A percentile compares a stretch with the other conserved stretches of the same genome.
These are phyloP conservation scores for Tylopilus sp. DNA, from an alignment of 1,284 basidiomycete species.

Conservation along the genomic window DNA sequence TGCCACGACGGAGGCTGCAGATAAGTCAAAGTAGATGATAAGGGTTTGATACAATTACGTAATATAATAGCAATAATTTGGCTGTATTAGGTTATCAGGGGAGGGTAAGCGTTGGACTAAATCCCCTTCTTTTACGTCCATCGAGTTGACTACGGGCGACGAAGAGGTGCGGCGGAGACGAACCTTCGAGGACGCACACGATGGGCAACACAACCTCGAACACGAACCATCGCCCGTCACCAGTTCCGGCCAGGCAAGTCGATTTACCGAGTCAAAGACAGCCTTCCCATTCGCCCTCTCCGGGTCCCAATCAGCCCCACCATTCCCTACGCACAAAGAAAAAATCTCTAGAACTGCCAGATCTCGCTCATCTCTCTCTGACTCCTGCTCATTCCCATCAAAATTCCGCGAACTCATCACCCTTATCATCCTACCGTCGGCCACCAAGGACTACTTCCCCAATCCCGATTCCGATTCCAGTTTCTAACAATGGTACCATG, in stretches of 20 bases:
- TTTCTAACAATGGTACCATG: constrained; percentile 47
- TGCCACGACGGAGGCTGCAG: too few species aligned
- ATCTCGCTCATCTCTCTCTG: constrained; percentile 69
- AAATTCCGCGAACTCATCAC: constrained; percentile 48
- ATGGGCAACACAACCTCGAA: constrained; percentile 47
- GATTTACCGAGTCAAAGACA: constrained; percentile 33
- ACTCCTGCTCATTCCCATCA: constrained; percentile 53
- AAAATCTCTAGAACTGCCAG: constrained; percentile 76
- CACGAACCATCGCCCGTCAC: constrained; percentile 40
- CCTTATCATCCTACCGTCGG: constrained; percentile 51
- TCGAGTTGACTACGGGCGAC: constrained; percentile 35
- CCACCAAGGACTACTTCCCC: constrained; percentile 53
- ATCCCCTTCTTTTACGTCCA: constrained; percentile 46
- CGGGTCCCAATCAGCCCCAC: constrained; percentile 49
- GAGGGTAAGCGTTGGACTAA: constrained; percentile 26
- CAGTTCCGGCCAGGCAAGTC: constrained; percentile 35
- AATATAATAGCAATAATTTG: constrained; percentile 29
- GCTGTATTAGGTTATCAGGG: constrained; percentile 36
- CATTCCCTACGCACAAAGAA: constrained; percentile 70
- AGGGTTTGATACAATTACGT: constrained; percentile 19
- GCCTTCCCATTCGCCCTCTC: constrained; percentile 44
- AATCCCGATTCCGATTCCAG: constrained; percentile 54
- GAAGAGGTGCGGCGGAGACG: constrained; percentile 24
- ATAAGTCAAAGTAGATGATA: too few species aligned
- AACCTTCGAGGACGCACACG: constrained; percentile 31